phyloP scores from a whole-genome alignment of 2,329 filamentous ascomycete genomes.

The Zelopaecilomyces penicillatus region DNA sequence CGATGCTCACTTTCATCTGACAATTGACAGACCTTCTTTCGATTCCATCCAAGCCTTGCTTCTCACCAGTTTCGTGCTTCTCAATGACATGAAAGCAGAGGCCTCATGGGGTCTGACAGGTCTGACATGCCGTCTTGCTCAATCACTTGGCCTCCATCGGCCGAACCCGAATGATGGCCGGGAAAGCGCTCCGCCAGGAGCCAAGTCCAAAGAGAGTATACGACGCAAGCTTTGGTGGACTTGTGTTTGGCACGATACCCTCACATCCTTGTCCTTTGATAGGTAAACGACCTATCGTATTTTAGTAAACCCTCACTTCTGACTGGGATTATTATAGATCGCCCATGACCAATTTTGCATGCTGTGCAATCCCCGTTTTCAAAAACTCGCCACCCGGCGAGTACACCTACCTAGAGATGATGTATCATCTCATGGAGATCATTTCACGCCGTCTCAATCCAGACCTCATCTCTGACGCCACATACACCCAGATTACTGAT shows the following conservation, averaged over 20 bases:
- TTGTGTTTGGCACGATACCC: slow-evolving; percentile 58
- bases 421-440: slow-evolving; percentile 56
- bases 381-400: slow-evolving; percentile 35
- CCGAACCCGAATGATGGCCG: slow-evolving; percentile 35
- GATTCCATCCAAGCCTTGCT: slow-evolving; percentile 58
- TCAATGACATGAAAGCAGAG: slow-evolving; percentile 64
- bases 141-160: slow-evolving; percentile 54
- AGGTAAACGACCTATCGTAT: slow-evolving; percentile 30
- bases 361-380: slow-evolving; percentile 44
- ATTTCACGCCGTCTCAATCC: slow-evolving; percentile 51
- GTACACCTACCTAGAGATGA: slow-evolving; percentile 53
- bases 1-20: background rate
- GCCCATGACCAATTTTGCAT: slow-evolving; percentile 54
- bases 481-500: slow-evolving; percentile 47
- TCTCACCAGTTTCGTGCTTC: slow-evolving; percentile 53
- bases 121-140: slow-evolving; percentile 55
- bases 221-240: slow-evolving; percentile 55
- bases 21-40: slow-evolving; percentile 43
- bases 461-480: slow-evolving; percentile 40
- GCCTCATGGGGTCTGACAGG: slow-evolving; percentile 59
- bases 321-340: slow-evolving; percentile 28
- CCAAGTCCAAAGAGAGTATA: slow-evolving; percentile 44
- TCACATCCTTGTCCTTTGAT: slow-evolving; percentile 59
- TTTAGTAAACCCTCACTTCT: background rate
- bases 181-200: slow-evolving; percentile 35